Evolutionary conservation across 345 rosid species (phyloP).

Genomic region (Camelina sativa): DNA sequence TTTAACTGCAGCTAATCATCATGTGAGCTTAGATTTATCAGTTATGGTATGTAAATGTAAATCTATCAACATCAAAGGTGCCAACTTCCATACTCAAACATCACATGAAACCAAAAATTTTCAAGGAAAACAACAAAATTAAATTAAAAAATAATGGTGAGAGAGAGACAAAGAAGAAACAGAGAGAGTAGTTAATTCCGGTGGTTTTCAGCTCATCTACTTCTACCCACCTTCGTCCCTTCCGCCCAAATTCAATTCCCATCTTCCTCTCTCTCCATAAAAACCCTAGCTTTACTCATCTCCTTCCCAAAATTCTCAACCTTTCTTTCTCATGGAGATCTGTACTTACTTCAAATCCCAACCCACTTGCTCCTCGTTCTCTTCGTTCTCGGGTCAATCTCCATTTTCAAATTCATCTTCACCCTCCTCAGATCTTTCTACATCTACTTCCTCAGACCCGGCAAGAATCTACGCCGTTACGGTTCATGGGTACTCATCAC

Average conservation of each 20-base stretch:
- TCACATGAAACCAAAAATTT: background rate
- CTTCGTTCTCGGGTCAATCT: slow-evolving; percentile 63
- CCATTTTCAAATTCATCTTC: slow-evolving; percentile 52
- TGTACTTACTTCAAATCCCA: slow-evolving; percentile 65
- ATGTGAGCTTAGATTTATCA: background rate
- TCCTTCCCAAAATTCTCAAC: slow-evolving; percentile 29
- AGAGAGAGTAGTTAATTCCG: slow-evolving; percentile 51
- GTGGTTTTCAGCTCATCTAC: slow-evolving; percentile 78
- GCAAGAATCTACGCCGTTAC: slow-evolving; percentile 77
- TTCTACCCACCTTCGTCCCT: slow-evolving; percentile 44
- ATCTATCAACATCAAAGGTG: slow-evolving; percentile 14
- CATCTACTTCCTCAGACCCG: slow-evolving; percentile 82
- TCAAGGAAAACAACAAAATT: background rate
- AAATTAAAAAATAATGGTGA: background rate
- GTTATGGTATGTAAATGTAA: background rate
- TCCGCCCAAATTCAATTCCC: slow-evolving; percentile 19
- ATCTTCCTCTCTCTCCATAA: slow-evolving; percentile 8
- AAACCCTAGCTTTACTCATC: slow-evolving; percentile 18
- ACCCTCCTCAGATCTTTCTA: slow-evolving; percentile 68
- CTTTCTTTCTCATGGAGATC: slow-evolving; percentile 52
- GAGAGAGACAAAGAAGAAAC: background rate
- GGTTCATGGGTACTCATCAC: slow-evolving; percentile 98
- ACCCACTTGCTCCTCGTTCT: slow-evolving; percentile 63
- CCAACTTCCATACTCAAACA: slow-evolving; percentile 29
- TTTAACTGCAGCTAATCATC: background rate